Base-by-base conservation (phyloP, 2,329 filamentous ascomycete species). In the Alternaria panax region DNA sequence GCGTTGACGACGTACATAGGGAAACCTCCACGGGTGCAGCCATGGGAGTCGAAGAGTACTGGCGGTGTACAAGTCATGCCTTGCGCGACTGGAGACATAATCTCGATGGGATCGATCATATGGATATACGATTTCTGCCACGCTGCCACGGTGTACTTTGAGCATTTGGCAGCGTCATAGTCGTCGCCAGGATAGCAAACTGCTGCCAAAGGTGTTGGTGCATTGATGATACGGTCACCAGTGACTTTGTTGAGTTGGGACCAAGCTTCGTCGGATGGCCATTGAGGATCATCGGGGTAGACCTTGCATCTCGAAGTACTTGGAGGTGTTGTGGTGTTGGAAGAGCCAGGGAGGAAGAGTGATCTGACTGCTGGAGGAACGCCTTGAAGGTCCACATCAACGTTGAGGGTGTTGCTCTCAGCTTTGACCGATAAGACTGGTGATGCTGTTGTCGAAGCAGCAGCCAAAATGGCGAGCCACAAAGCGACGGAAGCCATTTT, bases 201-300 rank as follows among this genome's bases (percentile, higher is more conserved):
- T 34, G 73, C 65, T 27, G 73, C 74, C 47, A 72, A 63, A 42
- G 74, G 74, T 25, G 67, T 64, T 9, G 74, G 73, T 40, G 67
- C 61, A 28, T 53, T 59, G 43, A 76, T 59, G 12, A 77, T 63
- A 25, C 69, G 69, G 38, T 69, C 67, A 45, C 67, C 73, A 38
- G 70, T 71, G 32, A 72, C 42, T 18, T 70, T 65, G 70, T 86
- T 85, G 51, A 87, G 77, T 14, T 65, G 63, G 7, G 66, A 59
- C 85, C 85, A 87, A 12, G 72, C 72, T 0, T 74, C 65, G 12
- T 78, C 60, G 1, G 79, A 80, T 0, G 85, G 86, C 86, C 85
- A 87, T 46, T 70, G 69, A 7, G 70, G 24, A 14, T 80, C 79
- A 20, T 78, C 79, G 2, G 83, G 84, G 45, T 80, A 82, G 2